Evolutionary conservation across 1,284 basidiomycete species (phyloP).

Genomic region (Mycena sp.): DNA sequence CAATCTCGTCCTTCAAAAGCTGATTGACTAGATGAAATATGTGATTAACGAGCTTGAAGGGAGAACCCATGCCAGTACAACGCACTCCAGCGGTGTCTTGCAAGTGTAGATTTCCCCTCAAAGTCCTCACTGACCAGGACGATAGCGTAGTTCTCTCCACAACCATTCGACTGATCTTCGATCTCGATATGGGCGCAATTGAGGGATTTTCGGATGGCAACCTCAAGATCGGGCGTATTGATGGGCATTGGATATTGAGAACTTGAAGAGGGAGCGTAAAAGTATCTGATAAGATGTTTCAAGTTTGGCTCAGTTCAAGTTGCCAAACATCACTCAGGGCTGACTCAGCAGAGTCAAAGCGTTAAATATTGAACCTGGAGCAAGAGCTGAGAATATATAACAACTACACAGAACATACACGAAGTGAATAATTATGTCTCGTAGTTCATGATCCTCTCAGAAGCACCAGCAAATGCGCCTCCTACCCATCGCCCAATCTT

Average conservation of each 20-base stretch:
- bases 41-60: conserved; percentile 16
- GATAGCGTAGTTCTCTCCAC: conserved; percentile 79
- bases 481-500: conserved; percentile 26
- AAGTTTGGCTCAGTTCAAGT: too few species aligned
- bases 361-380: not conserved
- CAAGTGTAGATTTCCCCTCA: conserved; percentile 78
- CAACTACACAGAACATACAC: too few species aligned
- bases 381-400: too few species aligned
- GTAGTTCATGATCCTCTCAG: conserved; percentile 23
- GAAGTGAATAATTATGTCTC: too few species aligned
- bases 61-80: conserved; percentile 7
- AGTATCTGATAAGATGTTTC: conserved; percentile 22
- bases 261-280: not conserved
- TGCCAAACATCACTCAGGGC: too few species aligned
- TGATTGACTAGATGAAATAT: conserved; percentile 68
- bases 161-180: conserved; percentile 79
- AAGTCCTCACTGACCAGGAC: conserved; percentile 82
- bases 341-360: not conserved
- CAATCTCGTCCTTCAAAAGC: conserved; percentile 73
- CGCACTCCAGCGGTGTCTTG: conserved; percentile 73
- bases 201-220: conserved; percentile 65
- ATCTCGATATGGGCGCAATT: conserved; percentile 74
- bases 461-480: conserved; percentile 12
- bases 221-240: conserved; percentile 62
- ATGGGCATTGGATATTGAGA: conserved; percentile 61